Conservation (phyloP, 2,329 filamentous ascomycete genomes). For the Ophiostoma novo-ulmi region DNA sequence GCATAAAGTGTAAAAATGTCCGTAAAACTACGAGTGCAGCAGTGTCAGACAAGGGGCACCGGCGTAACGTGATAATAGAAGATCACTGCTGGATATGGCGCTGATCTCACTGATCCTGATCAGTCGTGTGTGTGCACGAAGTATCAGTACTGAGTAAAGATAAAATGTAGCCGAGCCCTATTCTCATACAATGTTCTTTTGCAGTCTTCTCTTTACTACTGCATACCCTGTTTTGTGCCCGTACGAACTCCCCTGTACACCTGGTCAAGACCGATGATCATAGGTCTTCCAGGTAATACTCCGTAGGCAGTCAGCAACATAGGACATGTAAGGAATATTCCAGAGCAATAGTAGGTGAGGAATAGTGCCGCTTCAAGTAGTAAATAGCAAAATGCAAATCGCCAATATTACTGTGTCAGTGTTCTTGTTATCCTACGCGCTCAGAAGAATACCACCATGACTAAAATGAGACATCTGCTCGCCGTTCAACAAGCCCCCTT, state of each 20-base stretch:
- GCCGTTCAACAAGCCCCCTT: constrained; percentile 3
- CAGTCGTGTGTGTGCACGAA: neutral
- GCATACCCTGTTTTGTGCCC: neutral
- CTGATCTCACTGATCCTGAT: constrained; percentile 7
- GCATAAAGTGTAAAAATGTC: neutral
- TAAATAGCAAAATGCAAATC: neutral
- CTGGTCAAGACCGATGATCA: neutral
- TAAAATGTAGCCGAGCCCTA: no score
- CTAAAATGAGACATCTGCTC: neutral
- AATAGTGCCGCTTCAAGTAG: neutral
- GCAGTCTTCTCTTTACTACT: no score
- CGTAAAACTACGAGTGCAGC: neutral
- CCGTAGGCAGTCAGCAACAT: neutral
- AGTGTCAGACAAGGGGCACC: neutral
- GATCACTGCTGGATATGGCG: constrained; percentile 3
- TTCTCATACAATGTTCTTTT: no score
- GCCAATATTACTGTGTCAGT: neutral
- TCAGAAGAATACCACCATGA: neutral
- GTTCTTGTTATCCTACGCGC: neutral
- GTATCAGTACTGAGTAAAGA: neutral
- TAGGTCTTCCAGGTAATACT: neutral
- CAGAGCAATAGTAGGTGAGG: neutral
- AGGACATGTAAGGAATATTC: neutral
- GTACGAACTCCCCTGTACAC: neutral
- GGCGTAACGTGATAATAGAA: constrained; percentile 6